A percentile compares a stretch with the other conserved stretches of the same genome.
These are phyloP conservation scores for Bipolaris gigantea DNA, from an alignment of 2,329 filamentous ascomycete genomes.

Conservation along the genomic window DNA sequence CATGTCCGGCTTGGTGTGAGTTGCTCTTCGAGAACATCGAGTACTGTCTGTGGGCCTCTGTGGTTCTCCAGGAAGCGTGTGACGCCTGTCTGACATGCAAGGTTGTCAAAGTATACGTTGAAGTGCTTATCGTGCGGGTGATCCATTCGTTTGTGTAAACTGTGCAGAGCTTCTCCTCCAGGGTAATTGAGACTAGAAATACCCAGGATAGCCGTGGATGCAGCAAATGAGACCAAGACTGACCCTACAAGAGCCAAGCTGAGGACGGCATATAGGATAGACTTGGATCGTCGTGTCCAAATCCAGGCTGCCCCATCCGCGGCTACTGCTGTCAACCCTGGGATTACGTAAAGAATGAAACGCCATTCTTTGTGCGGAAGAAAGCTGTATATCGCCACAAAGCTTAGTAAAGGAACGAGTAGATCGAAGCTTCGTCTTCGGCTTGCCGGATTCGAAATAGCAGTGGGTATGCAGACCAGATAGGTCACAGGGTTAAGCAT, in stretches of 20 bases:
- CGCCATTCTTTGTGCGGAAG: conserved; percentile 96
- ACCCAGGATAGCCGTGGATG: conserved; percentile 69
- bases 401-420: conserved; percentile 68
- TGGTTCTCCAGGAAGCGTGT: conserved; percentile 58
- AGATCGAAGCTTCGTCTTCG: conserved; percentile 53
- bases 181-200: conserved; percentile 92
- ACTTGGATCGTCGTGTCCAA: conserved; percentile 67
- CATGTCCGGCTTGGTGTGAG: conserved; percentile 43
- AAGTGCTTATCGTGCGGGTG: conserved; percentile 20
- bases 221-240: conserved; percentile 60
- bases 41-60: conserved; percentile 30
- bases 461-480: conserved; percentile 54
- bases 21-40: conserved; percentile 31
- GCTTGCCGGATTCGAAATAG: conserved; percentile 53
- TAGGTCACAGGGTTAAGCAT: conserved; percentile 76
- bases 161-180: conserved; percentile 73
- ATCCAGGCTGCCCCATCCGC: conserved; percentile 68
- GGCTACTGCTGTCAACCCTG: conserved; percentile 75
- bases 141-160: conserved; percentile 42
- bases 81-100: conserved; percentile 65
- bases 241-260: conserved; percentile 62
- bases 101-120: conserved; percentile 60
- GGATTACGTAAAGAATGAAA: conserved; percentile 88
- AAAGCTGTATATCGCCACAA: conserved; percentile 78
- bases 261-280: conserved; percentile 57